phyloP scores from a whole-genome alignment of 2,329 filamentous ascomycete genomes.

The Aureobasidium sp. region DNA sequence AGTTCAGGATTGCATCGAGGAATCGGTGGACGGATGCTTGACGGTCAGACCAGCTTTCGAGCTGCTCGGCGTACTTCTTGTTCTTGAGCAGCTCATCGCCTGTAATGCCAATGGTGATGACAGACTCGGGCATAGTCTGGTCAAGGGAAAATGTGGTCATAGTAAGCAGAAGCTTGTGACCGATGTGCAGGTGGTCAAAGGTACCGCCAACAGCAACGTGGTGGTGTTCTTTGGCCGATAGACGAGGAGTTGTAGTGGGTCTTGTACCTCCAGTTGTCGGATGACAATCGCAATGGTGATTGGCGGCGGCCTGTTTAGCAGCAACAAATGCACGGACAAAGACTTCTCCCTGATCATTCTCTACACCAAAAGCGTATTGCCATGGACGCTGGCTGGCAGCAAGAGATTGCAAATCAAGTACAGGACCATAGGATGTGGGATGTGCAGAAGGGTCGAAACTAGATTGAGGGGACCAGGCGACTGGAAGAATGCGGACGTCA shows the following conservation, averaged over 20 bases:
- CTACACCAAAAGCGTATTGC: conserved; percentile 58
- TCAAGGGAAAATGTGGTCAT: conserved; percentile 69
- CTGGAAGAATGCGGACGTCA: conserved; percentile 66
- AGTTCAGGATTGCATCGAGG: conserved; percentile 54
- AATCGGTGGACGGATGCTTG: conserved; percentile 66
- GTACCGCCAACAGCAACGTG: conserved; percentile 82
- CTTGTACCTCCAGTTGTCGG: not conserved
- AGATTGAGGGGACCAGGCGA: conserved; percentile 50
- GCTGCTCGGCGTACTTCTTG: conserved; percentile 76
- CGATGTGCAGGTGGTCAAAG: conserved; percentile 91
- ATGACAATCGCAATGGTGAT: conserved; percentile 2
- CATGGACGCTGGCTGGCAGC: conserved; percentile 50
- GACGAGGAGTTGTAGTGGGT: not conserved
- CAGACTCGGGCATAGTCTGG: conserved; percentile 29
- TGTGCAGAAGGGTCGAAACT: conserved; percentile 26
- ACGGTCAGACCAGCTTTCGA: conserved; percentile 74
- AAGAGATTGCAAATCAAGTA: conserved; percentile 43
- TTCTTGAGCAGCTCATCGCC: conserved; percentile 78
- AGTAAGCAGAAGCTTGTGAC: conserved; percentile 94
- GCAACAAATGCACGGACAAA: conserved; percentile 44
- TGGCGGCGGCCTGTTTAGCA: conserved; percentile 20
- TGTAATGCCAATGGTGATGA: conserved; percentile 75
- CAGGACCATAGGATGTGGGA: conserved; percentile 37
- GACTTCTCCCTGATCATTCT: conserved; percentile 56
- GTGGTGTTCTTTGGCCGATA: conserved; percentile 39